Evolutionary conservation across 1,139 yeast genomes (phyloP).

Genomic region (Geotrichum fermentans): DNA sequence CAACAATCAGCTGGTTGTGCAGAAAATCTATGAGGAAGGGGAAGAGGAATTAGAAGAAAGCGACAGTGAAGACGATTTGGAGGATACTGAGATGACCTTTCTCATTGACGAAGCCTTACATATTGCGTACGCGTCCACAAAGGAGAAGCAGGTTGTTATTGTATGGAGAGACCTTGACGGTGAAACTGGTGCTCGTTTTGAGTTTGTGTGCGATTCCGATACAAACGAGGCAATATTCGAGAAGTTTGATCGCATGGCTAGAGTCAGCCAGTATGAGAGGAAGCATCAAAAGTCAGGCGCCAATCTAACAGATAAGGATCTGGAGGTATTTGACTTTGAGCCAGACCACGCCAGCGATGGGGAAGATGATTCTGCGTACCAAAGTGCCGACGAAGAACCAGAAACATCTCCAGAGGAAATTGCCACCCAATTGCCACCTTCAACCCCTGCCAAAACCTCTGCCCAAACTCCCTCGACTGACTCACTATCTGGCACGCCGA

Average conservation of each 20-base stretch:
- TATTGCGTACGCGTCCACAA: conserved; percentile 44
- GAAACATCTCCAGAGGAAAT: too few relatives aligned
- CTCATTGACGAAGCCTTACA: conserved; percentile 59
- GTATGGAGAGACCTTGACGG: conserved; percentile 83
- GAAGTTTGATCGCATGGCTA: conserved; percentile 57
- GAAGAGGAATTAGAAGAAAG: conserved; percentile 53
- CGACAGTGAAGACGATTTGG: conserved; percentile 45
- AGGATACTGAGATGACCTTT: conserved; percentile 61
- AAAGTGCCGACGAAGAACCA: conserved; percentile 4
- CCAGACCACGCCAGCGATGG: not conserved
- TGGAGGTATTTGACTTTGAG: conserved; percentile 53
- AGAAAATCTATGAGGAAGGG: conserved; percentile 64
- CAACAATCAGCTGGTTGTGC: conserved; percentile 66
- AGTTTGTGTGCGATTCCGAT: conserved; percentile 67
- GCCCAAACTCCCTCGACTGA: not conserved
- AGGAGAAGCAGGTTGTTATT: conserved; percentile 49
- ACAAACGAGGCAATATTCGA: conserved; percentile 56
- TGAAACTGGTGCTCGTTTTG: conserved; percentile 80
- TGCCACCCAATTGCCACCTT: not conserved
- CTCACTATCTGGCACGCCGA: not conserved
- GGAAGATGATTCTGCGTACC: not conserved
- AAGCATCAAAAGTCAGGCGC: conserved; percentile 49
- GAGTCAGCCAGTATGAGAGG: conserved; percentile 70
- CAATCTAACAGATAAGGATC: conserved; percentile 41
- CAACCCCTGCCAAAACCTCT: not conserved